Percentiles rank a stretch among this genome's conserved stretches.
Evolutionary conservation across 139 green algal species (phyloP).

Genomic region (Micractinium sp.): DNA sequence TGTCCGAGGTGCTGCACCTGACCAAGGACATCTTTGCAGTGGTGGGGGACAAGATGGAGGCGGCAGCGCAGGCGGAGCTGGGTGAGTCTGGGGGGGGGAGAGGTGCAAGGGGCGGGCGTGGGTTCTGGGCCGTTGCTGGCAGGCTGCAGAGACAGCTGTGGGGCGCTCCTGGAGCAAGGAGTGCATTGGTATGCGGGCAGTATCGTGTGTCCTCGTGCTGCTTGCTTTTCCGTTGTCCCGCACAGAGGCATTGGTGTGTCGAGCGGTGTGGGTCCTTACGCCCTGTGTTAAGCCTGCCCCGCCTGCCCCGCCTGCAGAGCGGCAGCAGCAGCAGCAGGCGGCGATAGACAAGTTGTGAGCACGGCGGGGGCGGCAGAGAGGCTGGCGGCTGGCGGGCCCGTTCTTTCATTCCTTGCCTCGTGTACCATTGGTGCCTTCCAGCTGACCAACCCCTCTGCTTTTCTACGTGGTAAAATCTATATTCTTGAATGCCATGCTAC

Average conservation of each 20-base stretch:
- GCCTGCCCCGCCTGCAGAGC: background rate
- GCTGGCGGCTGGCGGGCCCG: no score
- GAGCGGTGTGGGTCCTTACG: no score
- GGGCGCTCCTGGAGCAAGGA: no score
- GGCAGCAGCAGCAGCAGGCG: slow-evolving; percentile 23
- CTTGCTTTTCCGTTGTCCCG: background rate
- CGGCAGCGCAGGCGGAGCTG: background rate
- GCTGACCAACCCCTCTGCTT: no score
- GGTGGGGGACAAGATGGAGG: slow-evolving; percentile 36
- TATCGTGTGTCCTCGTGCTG: background rate
- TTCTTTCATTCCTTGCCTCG: no score
- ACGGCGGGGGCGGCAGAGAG: background rate
- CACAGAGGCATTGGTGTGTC: background rate
- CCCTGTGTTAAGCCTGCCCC: background rate
- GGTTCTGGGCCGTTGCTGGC: background rate
- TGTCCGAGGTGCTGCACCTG: slow-evolving; percentile 41
- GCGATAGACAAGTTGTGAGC: slow-evolving; percentile 1
- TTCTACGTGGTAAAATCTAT: no score
- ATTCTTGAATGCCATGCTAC: no score
- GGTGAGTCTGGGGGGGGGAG: background rate
- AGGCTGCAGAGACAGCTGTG: background rate
- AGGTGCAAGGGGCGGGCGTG: background rate
- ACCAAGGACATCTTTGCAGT: slow-evolving; percentile 36
- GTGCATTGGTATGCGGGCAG: no score
- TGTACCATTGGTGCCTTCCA: no score